Conservation (phyloP, 2,329 filamentous ascomycete genomes). For the Aspergillus versicolor region DNA sequence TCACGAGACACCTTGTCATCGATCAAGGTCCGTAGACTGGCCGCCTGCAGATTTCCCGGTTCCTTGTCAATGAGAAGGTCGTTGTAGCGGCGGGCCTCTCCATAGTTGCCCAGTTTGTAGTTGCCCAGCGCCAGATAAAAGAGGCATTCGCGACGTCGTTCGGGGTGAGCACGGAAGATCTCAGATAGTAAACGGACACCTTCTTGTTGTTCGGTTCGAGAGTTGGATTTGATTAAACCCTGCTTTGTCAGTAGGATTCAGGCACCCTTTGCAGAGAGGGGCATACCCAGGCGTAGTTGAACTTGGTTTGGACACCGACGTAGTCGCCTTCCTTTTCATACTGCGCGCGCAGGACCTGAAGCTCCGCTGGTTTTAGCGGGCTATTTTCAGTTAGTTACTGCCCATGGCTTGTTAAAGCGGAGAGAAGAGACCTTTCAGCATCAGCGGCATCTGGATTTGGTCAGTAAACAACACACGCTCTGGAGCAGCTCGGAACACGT, state of each 20-base stretch:
- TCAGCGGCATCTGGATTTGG: constrained; percentile 79
- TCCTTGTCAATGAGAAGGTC: constrained; percentile 88
- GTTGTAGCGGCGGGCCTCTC: constrained; percentile 91
- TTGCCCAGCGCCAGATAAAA: constrained; percentile 97
- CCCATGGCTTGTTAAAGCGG: not conserved
- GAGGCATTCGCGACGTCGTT: constrained; percentile 93
- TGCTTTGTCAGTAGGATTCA: constrained; percentile 37
- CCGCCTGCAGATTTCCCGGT: constrained; percentile 84
- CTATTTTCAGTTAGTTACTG: constrained; percentile 45
- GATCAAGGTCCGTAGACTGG: constrained; percentile 81
- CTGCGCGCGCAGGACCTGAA: constrained; percentile 87
- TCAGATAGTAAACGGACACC: constrained; percentile 91
- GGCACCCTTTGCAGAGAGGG: not conserved
- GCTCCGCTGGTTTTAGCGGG: constrained; percentile 85
- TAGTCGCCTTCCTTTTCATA: constrained; percentile 98
- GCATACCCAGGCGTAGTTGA: constrained; percentile 97
- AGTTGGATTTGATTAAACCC: constrained; percentile 92
- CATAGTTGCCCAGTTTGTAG: constrained; percentile 98
- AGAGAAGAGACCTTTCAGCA: constrained; percentile 72
- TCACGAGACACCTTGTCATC: constrained; percentile 96
- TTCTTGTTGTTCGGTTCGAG: constrained; percentile 84
- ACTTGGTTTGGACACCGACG: constrained; percentile 96
- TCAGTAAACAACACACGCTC: constrained; percentile 8
- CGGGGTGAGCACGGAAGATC: constrained; percentile 90
- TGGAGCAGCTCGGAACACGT: constrained; percentile 23